Evolutionary conservation across 2,329 filamentous ascomycete genomes (phyloP).

Genomic region (Calonectria montana): DNA sequence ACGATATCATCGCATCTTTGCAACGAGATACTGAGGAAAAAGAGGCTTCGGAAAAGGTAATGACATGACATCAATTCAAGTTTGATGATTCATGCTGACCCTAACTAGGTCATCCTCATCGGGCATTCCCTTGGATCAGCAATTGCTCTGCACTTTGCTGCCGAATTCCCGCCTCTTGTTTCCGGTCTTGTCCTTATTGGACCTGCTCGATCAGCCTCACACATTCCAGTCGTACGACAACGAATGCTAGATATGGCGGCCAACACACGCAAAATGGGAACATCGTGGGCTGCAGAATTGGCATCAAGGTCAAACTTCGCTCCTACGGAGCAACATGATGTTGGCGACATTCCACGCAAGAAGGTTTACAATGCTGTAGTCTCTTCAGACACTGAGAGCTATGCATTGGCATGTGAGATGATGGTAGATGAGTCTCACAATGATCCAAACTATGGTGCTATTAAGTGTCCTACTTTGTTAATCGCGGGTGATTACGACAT

Average conservation of each 20-base stretch:
- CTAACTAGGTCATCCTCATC: not conserved
- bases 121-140: not conserved
- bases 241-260: not conserved
- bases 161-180: not conserved
- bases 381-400: not conserved
- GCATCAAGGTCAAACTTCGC: not conserved
- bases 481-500: not conserved
- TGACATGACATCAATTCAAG: not conserved
- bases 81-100: not conserved
- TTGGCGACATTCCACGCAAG: not conserved
- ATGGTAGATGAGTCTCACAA: not conserved
- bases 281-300: not conserved
- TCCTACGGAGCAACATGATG: too few species aligned
- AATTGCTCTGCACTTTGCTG: not conserved
- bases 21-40: not conserved
- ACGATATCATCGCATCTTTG: constrained; percentile 2
- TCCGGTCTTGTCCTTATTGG: not conserved
- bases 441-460: not conserved
- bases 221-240: not conserved
- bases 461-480: not conserved
- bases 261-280: not conserved
- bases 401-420: not conserved
- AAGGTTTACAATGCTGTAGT: not conserved
- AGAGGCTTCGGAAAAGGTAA: not conserved
- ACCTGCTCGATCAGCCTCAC: not conserved